Evolutionary conservation across 371 early-diverging fungal species (phyloP).

Genomic region (Chytridiales sp.): DNA sequence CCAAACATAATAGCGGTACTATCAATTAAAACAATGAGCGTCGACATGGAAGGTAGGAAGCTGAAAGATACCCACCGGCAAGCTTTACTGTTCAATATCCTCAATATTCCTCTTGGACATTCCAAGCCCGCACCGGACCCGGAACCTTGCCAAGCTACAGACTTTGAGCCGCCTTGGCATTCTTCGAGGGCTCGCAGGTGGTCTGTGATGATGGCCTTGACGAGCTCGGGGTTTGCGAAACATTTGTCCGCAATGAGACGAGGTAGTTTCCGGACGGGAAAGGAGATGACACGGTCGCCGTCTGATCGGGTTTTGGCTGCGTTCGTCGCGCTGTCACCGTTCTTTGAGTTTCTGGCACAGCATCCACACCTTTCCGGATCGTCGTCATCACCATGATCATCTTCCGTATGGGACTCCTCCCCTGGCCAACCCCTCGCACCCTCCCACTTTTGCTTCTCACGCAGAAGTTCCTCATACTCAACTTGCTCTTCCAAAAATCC

Average conservation of each 20-base stretch:
- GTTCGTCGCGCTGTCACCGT: too few species aligned
- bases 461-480: too few species aligned
- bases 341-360: too few species aligned
- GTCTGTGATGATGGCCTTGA: constrained; percentile 53
- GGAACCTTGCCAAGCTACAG: constrained; percentile 13
- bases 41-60: constrained; percentile 5
- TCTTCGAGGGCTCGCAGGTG: constrained; percentile 49
- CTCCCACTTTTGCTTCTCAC: too few species aligned
- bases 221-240: constrained; percentile 49
- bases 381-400: constrained; percentile 13
- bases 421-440: too few species aligned
- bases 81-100: constrained; percentile 72
- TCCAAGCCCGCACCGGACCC: constrained; percentile 20
- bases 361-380: too few species aligned
- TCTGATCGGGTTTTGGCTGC: too few species aligned
- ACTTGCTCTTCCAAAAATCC: too few species aligned
- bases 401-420: too few species aligned
- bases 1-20: constrained; percentile 80
- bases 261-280: constrained; percentile 50
- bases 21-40: constrained; percentile 6
- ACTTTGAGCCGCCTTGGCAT: too few species aligned
- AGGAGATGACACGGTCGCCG: constrained; percentile 38
- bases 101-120: constrained; percentile 66
- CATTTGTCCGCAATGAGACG: constrained; percentile 64
- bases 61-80: constrained; percentile 55